Evolutionary conservation across 768 basidiomycete genomes (phyloP).

Genomic region (Lentinula edodes): DNA sequence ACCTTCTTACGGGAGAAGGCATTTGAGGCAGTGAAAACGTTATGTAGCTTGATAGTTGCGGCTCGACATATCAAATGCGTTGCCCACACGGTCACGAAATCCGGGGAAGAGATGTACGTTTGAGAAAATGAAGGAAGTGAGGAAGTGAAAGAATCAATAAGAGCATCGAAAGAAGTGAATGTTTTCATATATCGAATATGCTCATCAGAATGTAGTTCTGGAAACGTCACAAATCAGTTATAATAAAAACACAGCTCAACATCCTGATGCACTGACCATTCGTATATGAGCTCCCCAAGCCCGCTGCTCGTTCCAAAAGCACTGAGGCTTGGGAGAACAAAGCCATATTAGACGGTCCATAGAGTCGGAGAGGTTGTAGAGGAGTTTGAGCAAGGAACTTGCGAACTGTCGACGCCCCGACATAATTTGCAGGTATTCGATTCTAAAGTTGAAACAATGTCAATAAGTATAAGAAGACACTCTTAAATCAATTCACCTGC

Average conservation of each 20-base stretch:
- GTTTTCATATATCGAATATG: constrained; percentile 15
- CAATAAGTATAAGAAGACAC: background rate
- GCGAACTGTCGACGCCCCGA: background rate
- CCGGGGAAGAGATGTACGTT: constrained; percentile 3
- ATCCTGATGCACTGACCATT: constrained; percentile 12
- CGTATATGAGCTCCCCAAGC: constrained; percentile 10
- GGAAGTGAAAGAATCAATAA: constrained; percentile 17
- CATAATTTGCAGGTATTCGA: constrained; percentile 21
- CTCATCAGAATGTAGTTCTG: constrained; percentile 17
- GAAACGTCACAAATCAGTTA: background rate
- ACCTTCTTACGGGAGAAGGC: constrained; percentile 3
- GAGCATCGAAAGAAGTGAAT: constrained; percentile 19
- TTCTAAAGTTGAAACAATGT: background rate
- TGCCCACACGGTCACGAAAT: constrained; percentile 13
- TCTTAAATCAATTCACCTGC: constrained; percentile 7
- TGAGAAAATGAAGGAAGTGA: constrained; percentile 7
- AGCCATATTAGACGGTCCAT: background rate
- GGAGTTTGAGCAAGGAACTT: constrained; percentile 6
- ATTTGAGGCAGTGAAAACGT: constrained; percentile 12
- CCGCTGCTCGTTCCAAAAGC: constrained; percentile 19
- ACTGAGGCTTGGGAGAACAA: constrained; percentile 5
- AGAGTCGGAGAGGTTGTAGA: background rate
- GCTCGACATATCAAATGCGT: constrained; percentile 21
- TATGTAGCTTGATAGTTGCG: constrained; percentile 22
- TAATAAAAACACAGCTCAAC: background rate